These are phyloP conservation scores for Pestalotiopsis sp. DNA, from an alignment of 2,329 filamentous ascomycete species.

Conservation along the genomic window DNA sequence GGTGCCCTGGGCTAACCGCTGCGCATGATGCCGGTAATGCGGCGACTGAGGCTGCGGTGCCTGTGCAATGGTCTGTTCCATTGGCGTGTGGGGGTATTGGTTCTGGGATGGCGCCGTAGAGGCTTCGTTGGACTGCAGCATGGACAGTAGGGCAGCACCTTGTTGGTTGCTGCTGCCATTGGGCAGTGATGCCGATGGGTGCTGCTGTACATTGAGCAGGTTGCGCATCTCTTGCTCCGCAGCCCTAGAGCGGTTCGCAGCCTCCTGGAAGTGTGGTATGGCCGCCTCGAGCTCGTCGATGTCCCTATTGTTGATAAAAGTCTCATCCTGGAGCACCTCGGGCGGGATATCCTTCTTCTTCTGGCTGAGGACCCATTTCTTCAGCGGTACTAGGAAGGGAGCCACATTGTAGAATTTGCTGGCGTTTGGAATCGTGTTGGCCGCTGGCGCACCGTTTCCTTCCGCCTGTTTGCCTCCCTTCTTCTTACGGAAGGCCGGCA, in stretches of 20 bases:
- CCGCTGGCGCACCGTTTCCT: slow-evolving; percentile 55
- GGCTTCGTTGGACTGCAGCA: slow-evolving; percentile 44
- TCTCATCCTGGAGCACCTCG: slow-evolving; percentile 53
- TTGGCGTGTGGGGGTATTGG: slow-evolving; percentile 47
- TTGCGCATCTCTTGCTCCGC: neutral
- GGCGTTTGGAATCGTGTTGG: slow-evolving; percentile 49
- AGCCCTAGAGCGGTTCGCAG: neutral
- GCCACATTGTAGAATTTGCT: slow-evolving; percentile 99
- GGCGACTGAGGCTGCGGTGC: slow-evolving; percentile 56
- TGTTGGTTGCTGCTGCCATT: slow-evolving; percentile 41
- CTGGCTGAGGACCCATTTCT: slow-evolving; percentile 88
- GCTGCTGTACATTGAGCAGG: neutral
- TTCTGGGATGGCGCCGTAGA: slow-evolving; percentile 21
- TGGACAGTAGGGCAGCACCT: slow-evolving; percentile 53
- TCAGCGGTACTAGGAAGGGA: slow-evolving; percentile 81
- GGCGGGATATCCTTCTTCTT: slow-evolving; percentile 65
- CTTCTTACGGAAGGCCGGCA: slow-evolving; percentile 77
- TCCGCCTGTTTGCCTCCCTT: slow-evolving; percentile 55
- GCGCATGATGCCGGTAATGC: slow-evolving; percentile 54
- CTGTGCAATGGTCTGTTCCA: slow-evolving; percentile 52
- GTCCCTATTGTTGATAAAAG: slow-evolving; percentile 61
- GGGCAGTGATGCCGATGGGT: slow-evolving; percentile 41
- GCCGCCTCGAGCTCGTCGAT: neutral
- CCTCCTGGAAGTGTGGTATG: neutral
- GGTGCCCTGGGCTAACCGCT: slow-evolving; percentile 44